Evolutionary conservation across 1,284 basidiomycete species (phyloP), one percentile per base, ranked within the genome.

Genomic region (Fomitiporia mediterranea): DNA sequence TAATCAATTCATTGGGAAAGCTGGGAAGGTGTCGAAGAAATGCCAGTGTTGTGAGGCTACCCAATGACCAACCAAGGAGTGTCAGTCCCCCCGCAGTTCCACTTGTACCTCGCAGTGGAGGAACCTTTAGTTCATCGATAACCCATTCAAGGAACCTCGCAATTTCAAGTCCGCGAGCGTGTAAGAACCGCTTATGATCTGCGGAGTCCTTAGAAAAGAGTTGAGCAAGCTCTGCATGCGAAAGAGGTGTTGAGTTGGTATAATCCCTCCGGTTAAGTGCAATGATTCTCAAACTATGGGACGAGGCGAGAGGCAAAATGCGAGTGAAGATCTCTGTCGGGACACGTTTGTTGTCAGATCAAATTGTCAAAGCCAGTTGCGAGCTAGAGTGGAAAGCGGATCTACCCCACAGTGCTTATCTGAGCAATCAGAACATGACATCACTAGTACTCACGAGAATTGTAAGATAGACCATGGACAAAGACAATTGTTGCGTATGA

Each of bases 231-330:
- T 62, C 60, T 6, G 44, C 35, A 9, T 28, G n/a, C 4, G 55
- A 21, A 38, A 57, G 49, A 7, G 34, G 49, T 4, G 60, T 55
- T 15, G 60, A 62, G 19, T 53, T 52, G 23, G 27, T 38, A 28
- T 60, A 62, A 43, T 62, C 60, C 21, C 60, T 48, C 8, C 60
- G 51, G 27, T 60, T 62, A 30, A 62, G 37, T 4, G 53, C 52
- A 19, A 58, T 58, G 47, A 58, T 23, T 8, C 57, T 46, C 23
- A 58, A 13, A 15, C 28, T 35, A 32, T 51, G 39, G n/a, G 21
- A 27, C 7, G 53, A 6, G 17, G 53, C 53, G 39, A 49, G 32
- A 19, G 43, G 23, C n/a, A 44, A 6, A n/a, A 58, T 11, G 6
- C 53, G 46, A 6, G 39, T n/a, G 47, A 58, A 58, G 11, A 19